A percentile compares a stretch with the other conserved stretches of the same genome.
phyloP scores from a whole-genome alignment of 2,329 filamentous ascomycete genomes.

The Onygenales sp. region DNA sequence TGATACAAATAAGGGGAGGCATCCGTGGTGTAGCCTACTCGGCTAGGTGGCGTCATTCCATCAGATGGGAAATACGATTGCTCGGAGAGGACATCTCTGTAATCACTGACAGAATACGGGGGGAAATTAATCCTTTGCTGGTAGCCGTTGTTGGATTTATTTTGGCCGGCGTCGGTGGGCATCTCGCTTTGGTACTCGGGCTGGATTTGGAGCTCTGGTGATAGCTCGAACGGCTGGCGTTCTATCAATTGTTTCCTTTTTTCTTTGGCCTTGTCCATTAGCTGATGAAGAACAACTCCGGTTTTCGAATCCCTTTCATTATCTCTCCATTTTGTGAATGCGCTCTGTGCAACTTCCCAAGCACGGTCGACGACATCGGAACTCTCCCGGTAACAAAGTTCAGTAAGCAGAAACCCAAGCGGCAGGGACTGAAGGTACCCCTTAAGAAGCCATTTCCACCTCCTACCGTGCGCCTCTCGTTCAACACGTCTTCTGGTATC shows the following conservation, averaged over 20 bases:
- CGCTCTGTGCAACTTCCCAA: background rate
- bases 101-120: too few relatives aligned
- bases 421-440: constrained; percentile 13
- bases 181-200: too few relatives aligned
- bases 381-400: constrained; percentile 1
- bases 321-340: background rate
- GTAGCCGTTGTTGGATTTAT: too few relatives aligned
- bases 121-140: too few relatives aligned
- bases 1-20: too few relatives aligned
- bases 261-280: constrained; percentile 1
- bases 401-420: constrained; percentile 10
- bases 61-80: too few relatives aligned
- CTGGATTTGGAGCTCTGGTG: background rate
- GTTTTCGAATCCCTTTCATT: constrained; percentile 2
- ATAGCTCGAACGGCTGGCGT: background rate
- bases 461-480: constrained; percentile 8
- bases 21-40: too few relatives aligned
- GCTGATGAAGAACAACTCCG: background rate
- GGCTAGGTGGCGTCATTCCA: too few relatives aligned
- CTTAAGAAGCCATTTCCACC: constrained; percentile 14
- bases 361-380: background rate
- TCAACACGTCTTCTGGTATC: constrained; percentile 31
- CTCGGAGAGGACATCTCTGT: too few relatives aligned
- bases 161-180: too few relatives aligned
- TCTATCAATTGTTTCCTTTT: background rate